These are phyloP conservation scores for Penicillium thymicola DNA, from an alignment of 2,329 filamentous ascomycete species.

Conservation along the genomic window DNA sequence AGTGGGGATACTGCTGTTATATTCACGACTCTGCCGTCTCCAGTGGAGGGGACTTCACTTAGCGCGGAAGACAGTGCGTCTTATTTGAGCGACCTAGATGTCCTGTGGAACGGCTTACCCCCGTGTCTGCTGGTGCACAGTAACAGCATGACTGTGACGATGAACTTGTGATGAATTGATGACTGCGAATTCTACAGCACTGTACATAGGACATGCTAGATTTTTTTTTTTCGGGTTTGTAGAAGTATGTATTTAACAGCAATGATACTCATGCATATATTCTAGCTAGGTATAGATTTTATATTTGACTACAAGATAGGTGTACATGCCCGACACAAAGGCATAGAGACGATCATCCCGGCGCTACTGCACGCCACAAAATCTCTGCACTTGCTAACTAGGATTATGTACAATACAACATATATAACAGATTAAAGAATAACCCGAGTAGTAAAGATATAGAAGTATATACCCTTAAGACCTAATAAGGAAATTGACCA, in stretches of 20 bases:
- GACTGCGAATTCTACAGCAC: conserved; percentile 4
- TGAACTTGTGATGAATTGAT: conserved; percentile 37
- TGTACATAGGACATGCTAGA: conserved; percentile 3
- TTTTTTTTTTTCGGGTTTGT: neutral
- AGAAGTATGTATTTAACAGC: neutral
- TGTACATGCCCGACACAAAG: neutral
- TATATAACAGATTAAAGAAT: too few relatives aligned
- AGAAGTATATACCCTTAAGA: too few relatives aligned
- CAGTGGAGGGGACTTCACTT: conserved; percentile 69
- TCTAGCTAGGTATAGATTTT: neutral
- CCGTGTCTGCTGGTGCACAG: conserved; percentile 76
- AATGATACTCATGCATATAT: neutral
- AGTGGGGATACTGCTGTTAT: conserved; percentile 71
- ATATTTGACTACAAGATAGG: neutral
- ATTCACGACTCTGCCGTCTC: conserved; percentile 80
- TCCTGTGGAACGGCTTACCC: conserved; percentile 72
- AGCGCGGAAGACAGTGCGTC: conserved; percentile 67
- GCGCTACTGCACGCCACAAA: conserved; percentile 13
- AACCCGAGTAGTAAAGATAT: too few relatives aligned
- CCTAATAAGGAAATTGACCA: conserved; percentile 11
- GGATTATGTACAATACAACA: neutral
- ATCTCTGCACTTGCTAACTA: conserved; percentile 1
- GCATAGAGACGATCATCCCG: conserved; percentile 11
- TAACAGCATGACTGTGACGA: conserved; percentile 82
- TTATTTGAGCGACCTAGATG: conserved; percentile 74